A percentile compares a stretch with the other conserved stretches of the same genome.
Evolutionary conservation across 169 alveolate genomes (phyloP).

Genomic region (Cystoisospora suis): DNA sequence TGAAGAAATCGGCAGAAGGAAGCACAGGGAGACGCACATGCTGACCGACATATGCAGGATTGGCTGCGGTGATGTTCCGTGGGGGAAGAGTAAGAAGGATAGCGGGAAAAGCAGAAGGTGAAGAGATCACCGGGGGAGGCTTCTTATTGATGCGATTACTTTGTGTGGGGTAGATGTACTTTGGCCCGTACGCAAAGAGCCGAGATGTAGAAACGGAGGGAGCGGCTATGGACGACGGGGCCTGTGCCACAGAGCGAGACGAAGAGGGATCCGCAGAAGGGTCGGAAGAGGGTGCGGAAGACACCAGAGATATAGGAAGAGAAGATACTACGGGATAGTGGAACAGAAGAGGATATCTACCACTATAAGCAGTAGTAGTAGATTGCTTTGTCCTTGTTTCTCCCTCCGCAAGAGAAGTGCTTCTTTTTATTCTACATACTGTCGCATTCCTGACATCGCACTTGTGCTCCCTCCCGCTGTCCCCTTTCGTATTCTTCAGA

Average conservation of each 20-base stretch:
- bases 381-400: too few species aligned
- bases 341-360: too few species aligned
- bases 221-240: neutral
- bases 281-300: neutral
- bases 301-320: neutral
- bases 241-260: neutral
- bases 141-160: conserved; percentile 33
- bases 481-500: too few species aligned
- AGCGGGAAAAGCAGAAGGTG: conserved; percentile 44
- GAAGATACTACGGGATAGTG: neutral
- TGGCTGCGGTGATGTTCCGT: neutral
- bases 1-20: conserved; percentile 31
- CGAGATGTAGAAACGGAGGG: neutral
- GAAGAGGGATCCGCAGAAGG: neutral
- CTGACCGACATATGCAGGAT: conserved; percentile 38
- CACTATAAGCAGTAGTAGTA: too few species aligned
- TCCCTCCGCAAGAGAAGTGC: too few species aligned
- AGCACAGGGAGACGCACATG: conserved; percentile 36
- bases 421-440: too few species aligned
- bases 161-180: conserved; percentile 6
- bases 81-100: conserved; percentile 10
- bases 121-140: conserved; percentile 29
- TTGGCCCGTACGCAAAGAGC: conserved; percentile 2
- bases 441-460: too few species aligned
- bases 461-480: too few species aligned